Base-by-base conservation (phyloP, 108 stramenopile genomes). In the Cyclotella atomus region DNA sequence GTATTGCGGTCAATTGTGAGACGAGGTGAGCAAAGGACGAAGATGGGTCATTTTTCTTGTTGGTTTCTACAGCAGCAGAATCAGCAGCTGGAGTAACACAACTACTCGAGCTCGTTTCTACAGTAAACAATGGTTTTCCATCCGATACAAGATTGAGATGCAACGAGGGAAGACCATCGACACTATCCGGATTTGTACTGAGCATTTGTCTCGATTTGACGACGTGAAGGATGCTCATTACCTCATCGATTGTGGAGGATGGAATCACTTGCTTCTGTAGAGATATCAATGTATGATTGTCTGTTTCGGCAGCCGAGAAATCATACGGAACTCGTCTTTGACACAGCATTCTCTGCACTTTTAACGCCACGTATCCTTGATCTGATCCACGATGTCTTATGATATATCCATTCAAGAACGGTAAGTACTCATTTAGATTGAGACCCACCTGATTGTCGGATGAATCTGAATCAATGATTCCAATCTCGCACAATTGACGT, bases 161-260 rank as follows among this genome's bases (percentile, higher is more conserved):
- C 34, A 91, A 73, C n/a, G 83, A 84, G 15, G 90, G 90, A 4
- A 91, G 63, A 7, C 85, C 85, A 77, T 91, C 90, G 15, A 91
- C 90, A 20, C 83, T 84, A 52, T 91, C 90, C 16, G 85, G 88
- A 79, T 91, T 91, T 28, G 72, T 84, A 54, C 88, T 89, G 10
- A 87, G 59, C 87, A 85, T 87, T 55, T 70, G 19, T 23, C 50
- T 29, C 3, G 68, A 33, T 54, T 70, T 77, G 17, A 77, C 60
- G 6, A 46, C 52, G 1, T 68, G 32, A 21, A 77, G 33, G 3
- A 70, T 44, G 15, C 27, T 28, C 29, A 77, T 70, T 19, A 77
- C 62, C 9, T 44, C 36, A 9, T 61, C 25, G 4, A 62, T n/a
- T 21, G 46, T 25, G 16, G 32, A 17, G 3, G 59, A 21, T 19